Conservation (phyloP, 441 rosid genomes). For the Corymbia calophylla region DNA sequence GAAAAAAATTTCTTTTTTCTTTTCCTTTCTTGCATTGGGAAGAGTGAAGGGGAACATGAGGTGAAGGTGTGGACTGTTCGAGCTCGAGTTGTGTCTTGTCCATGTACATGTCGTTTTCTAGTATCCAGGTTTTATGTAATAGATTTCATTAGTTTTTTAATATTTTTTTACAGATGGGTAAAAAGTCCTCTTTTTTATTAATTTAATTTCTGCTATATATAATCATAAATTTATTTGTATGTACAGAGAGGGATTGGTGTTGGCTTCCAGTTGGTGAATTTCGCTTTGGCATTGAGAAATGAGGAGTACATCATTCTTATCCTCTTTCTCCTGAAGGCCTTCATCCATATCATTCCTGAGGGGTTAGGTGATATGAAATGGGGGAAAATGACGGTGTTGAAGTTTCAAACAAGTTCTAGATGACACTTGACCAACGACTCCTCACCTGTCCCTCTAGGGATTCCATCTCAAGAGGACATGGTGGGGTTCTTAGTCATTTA, state of each 20-base stretch:
- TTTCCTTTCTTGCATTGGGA: neutral
- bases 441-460: neutral
- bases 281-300: neutral
- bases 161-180: neutral
- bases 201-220: neutral
- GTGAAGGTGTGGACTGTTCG: neutral
- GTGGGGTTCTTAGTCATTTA: neutral
- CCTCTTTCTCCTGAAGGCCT: neutral
- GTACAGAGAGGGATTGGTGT: neutral
- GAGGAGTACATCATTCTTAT: neutral
- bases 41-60: neutral
- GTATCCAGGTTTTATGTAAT: neutral
- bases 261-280: neutral
- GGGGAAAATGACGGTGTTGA: neutral
- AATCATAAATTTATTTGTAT: neutral
- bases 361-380: neutral
- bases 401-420: neutral
- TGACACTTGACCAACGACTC: neutral
- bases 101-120: neutral
- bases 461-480: neutral
- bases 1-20: neutral
- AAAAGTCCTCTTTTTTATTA: neutral
- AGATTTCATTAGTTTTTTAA: neutral
- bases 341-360: neutral
- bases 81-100: neutral